A percentile compares a stretch with the other conserved stretches of the same genome.
Evolutionary conservation across 768 basidiomycete species (phyloP).

Genomic region (Russula sp.): DNA sequence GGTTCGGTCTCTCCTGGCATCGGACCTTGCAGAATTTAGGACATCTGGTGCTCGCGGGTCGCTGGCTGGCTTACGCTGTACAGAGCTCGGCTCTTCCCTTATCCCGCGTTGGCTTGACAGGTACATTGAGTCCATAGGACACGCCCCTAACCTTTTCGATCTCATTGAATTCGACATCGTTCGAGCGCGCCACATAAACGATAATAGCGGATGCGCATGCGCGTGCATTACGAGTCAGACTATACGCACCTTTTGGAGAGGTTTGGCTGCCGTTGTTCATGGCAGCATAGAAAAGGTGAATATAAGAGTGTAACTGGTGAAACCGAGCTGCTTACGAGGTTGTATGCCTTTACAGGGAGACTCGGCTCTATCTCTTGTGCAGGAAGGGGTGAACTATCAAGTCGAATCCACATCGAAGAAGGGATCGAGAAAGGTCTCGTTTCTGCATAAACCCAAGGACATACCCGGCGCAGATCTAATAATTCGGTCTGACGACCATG

Average conservation of each 20-base stretch:
- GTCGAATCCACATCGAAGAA: not conserved
- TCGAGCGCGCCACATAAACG: not conserved
- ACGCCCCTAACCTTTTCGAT: not conserved
- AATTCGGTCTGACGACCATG: not conserved
- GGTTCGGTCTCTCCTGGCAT: not conserved
- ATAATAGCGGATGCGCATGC: not conserved
- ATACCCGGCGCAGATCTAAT: not conserved
- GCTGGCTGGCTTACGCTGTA: not conserved
- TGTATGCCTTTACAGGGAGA: not conserved
- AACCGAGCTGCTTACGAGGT: not conserved
- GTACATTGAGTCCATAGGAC: constrained; percentile 2
- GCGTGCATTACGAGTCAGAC: not conserved
- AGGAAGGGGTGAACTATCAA: not conserved
- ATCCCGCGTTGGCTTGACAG: constrained; percentile 6
- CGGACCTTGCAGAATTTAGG: not conserved
- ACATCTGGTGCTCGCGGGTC: not conserved
- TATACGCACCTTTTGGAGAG: not conserved
- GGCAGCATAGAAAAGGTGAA: not conserved
- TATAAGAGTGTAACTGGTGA: not conserved
- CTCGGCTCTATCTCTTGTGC: not conserved
- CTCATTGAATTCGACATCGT: not conserved
- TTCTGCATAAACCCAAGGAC: not conserved
- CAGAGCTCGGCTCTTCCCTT: not conserved
- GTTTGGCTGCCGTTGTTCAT: not conserved
- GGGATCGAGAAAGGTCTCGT: not conserved